Evolutionary conservation across 2,329 filamentous ascomycete species (phyloP), one percentile per base, ranked within the genome.

Genomic region (Fusarium falciforme): DNA sequence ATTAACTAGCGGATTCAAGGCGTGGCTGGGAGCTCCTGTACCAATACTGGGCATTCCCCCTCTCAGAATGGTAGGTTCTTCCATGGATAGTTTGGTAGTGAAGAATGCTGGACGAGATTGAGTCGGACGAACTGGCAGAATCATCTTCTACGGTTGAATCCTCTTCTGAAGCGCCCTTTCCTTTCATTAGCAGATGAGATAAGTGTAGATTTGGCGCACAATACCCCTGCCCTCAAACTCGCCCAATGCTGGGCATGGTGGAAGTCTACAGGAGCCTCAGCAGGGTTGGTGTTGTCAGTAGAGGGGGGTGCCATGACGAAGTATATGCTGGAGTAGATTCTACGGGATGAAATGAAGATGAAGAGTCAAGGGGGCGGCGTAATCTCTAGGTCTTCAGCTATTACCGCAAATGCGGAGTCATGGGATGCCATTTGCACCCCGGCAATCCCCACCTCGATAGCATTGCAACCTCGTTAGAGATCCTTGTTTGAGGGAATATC

Each of bases 161-260:
- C 20, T 11, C 36, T 0, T 22, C 36, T 0, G 42, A n/a, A 0
- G 16, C 6, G 9, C 60, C 44, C 70, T 72, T 14, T 6, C 8
- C 2, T 17, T 10, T 3, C 8, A 16, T 47, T 47, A 47, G 42
- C 14, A 10, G 14, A 47, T 9, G 22, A 25, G 22, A 47, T 10
- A 10, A 27, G 22, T 47, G 14, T 1, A 25, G 14, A 27, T 5
- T 10, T 47, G 17, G 14, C 1, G 33, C 1, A 0, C 20, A 57
- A 10, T 66, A 72, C 70, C 5, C 9, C 27, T 2, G 25, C 66
- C 0, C 67, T 73, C 36, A 72, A 27, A 2, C 2, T 47, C 0
- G 42, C 66, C 70, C 70, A 72, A 8, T 72, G 61, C 5, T 36
- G 35, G n/a, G 70, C 20, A 14, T 40, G 16, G n/a, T 72, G 65